Evolutionary conservation across 371 early-diverging fungal species (phyloP).

Genomic region (Rhizopus stolonifer): DNA sequence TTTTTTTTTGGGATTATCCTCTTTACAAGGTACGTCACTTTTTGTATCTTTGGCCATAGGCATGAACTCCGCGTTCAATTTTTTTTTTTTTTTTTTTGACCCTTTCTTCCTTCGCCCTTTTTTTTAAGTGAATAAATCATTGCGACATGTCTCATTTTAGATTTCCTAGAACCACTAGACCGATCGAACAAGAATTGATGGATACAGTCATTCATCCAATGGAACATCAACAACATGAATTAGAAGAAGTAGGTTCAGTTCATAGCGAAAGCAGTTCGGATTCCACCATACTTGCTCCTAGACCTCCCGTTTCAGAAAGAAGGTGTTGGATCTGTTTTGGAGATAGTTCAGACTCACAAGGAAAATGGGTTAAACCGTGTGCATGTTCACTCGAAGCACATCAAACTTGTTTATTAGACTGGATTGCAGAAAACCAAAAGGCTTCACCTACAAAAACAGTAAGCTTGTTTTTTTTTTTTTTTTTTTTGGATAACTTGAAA

Average conservation of each 20-base stretch:
- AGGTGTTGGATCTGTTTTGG: conserved; percentile 73
- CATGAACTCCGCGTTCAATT: not conserved
- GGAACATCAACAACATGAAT: not conserved
- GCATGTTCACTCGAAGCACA: conserved; percentile 72
- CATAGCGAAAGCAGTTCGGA: conserved; percentile 17
- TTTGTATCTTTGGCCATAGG: not conserved
- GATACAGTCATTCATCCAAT: conserved; percentile 9
- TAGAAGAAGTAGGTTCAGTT: not conserved
- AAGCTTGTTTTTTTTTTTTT: too few species aligned
- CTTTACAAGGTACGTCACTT: not conserved
- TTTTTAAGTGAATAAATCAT: not conserved
- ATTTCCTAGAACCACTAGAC: conserved; percentile 16
- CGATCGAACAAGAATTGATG: conserved; percentile 20
- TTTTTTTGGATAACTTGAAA: too few species aligned
- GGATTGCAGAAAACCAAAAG: conserved; percentile 75
- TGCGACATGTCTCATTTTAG: conserved; percentile 25
- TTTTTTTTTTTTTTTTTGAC: not conserved
- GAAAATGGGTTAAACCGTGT: conserved; percentile 74
- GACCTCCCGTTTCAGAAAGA: conserved; percentile 16
- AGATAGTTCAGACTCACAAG: conserved; percentile 59
- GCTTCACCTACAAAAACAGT: conserved; percentile 48
- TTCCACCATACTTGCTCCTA: conserved; percentile 35
- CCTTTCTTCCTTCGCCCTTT: conserved; percentile 4
- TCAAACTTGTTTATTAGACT: conserved; percentile 72
- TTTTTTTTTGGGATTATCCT: too few species aligned